Evolutionary conservation across 305 asterid genomes (phyloP).

Genomic region (Petunia hybrid): DNA sequence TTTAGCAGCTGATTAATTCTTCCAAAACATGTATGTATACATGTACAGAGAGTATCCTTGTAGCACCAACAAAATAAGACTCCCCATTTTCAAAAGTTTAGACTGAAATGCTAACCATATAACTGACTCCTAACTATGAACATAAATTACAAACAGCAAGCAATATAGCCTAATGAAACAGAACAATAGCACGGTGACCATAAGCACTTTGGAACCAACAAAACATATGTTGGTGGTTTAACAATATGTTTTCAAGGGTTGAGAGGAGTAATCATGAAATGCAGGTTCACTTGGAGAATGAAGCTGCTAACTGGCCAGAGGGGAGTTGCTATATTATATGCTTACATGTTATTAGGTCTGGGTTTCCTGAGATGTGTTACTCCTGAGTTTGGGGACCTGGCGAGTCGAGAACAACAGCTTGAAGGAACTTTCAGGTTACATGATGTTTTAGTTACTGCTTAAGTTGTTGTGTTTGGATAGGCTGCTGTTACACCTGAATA

Average conservation of each 20-base stretch:
- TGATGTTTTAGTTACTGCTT: slow-evolving; percentile 25
- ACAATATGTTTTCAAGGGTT: slow-evolving; percentile 32
- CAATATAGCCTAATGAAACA: too few species aligned
- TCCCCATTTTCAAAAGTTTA: too few species aligned
- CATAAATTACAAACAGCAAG: too few species aligned
- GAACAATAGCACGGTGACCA: too few species aligned
- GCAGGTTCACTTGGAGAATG: slow-evolving; percentile 99
- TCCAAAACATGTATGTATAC: too few species aligned
- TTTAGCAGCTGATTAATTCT: background rate
- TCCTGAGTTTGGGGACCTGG: slow-evolving; percentile 93
- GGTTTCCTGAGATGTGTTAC: slow-evolving; percentile 92
- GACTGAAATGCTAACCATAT: too few species aligned
- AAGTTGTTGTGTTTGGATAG: slow-evolving; percentile 37
- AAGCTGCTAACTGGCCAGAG: slow-evolving; percentile 91
- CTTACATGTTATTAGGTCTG: slow-evolving; percentile 96
- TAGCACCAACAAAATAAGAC: too few species aligned
- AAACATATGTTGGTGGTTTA: slow-evolving; percentile 25
- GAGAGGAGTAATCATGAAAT: slow-evolving; percentile 39
- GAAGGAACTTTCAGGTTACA: slow-evolving; percentile 97
- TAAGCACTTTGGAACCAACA: too few species aligned
- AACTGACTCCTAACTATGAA: too few species aligned
- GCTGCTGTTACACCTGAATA: slow-evolving; percentile 32
- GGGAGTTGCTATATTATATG: slow-evolving; percentile 89
- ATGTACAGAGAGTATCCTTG: too few species aligned
- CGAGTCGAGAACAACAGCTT: slow-evolving; percentile 86